A percentile compares a stretch with the other conserved stretches of the same genome.
Evolutionary conservation across 768 basidiomycete genomes (phyloP).

Genomic region (Lepiota subincarnata): DNA sequence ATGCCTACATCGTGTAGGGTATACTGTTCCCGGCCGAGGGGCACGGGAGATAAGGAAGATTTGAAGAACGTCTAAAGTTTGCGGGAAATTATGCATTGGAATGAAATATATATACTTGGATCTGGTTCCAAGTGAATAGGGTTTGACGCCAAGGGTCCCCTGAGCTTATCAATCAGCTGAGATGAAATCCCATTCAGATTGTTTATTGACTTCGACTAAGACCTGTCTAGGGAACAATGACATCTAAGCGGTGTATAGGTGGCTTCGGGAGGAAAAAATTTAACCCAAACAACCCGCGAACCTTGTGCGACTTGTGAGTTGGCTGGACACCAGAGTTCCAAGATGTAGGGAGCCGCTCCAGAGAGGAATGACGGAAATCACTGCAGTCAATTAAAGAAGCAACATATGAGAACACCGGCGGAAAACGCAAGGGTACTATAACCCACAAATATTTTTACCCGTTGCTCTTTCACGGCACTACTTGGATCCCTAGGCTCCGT

Average conservation of each 20-base stretch:
- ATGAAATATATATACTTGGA: constrained; percentile 9
- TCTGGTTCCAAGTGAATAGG: constrained; percentile 14
- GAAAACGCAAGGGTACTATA: constrained; percentile 1
- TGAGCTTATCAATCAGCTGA: constrained; percentile 20
- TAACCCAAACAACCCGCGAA: constrained; percentile 14
- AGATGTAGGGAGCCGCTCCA: background rate
- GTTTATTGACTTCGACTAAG: constrained; percentile 39
- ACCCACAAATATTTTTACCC: constrained; percentile 12
- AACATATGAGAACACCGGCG: constrained; percentile 7
- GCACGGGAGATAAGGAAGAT: constrained; percentile 49
- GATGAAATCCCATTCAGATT: constrained; percentile 26
- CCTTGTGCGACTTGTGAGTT: background rate
- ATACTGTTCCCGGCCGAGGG: constrained; percentile 55
- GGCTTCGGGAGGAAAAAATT: background rate
- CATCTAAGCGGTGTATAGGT: constrained; percentile 6
- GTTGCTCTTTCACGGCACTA: constrained; percentile 63
- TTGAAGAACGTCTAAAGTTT: constrained; percentile 15
- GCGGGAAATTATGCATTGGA: constrained; percentile 5
- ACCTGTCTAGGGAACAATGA: constrained; percentile 21
- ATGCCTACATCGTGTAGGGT: constrained; percentile 62
- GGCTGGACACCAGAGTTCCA: background rate
- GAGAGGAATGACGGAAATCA: background rate
- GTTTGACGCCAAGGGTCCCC: constrained; percentile 17
- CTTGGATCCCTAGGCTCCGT: constrained; percentile 82
- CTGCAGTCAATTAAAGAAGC: constrained; percentile 2